phyloP scores from a whole-genome alignment of 352 stramenopile genomes.

The Pythium folliculosum region DNA sequence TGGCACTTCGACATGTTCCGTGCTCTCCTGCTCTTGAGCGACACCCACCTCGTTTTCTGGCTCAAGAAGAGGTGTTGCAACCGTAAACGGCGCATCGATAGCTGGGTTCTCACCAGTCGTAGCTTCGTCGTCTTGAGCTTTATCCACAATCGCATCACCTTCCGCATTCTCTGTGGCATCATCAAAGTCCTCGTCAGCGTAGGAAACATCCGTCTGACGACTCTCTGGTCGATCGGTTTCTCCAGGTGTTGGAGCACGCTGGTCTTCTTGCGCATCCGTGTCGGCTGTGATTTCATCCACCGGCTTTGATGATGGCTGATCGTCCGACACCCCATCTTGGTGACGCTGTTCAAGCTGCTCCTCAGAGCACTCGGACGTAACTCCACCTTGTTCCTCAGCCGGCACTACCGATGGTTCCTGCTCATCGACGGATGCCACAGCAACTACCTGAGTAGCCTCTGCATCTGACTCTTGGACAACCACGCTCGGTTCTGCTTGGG shows the following conservation, averaged over 20 bases:
- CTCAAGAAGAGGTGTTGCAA: background rate
- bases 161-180: slow-evolving; percentile 5
- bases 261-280: background rate
- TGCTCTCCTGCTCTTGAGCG: background rate
- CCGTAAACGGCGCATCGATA: background rate
- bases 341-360: background rate
- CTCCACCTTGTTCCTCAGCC: background rate
- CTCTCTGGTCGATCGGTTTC: slow-evolving; percentile 24
- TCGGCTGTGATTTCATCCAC: background rate
- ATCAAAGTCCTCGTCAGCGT: slow-evolving; percentile 28
- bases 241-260: background rate
- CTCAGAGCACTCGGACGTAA: background rate
- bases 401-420: too few species aligned
- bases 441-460: too few species aligned
- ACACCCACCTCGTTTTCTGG: background rate
- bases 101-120: background rate
- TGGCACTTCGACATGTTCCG: background rate
- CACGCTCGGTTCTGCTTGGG: too few species aligned
- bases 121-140: background rate
- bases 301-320: background rate
- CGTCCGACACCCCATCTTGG: background rate
- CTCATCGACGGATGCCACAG: too few species aligned
- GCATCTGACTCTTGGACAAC: too few species aligned
- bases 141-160: background rate
- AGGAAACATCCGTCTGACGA: slow-evolving; percentile 22